These are phyloP conservation scores for Amyloporia xantha DNA, from an alignment of 768 basidiomycete genomes.

Conservation along the genomic window DNA sequence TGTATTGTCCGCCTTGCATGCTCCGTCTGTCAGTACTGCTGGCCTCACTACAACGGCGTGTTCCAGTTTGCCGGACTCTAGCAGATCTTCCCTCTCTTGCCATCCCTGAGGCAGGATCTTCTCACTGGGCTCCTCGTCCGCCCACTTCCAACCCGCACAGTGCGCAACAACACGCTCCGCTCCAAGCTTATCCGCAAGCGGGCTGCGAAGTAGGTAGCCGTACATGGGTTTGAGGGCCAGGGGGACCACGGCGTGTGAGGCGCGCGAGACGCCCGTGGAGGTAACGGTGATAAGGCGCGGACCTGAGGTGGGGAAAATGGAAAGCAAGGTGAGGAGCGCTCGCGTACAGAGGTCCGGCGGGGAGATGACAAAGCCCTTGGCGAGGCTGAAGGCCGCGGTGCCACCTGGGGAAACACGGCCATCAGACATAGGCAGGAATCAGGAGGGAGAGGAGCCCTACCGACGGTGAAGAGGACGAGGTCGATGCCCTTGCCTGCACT, in stretches of 20 bases:
- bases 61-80: slow-evolving; percentile 36
- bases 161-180: slow-evolving; percentile 45
- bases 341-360: slow-evolving; percentile 56
- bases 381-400: slow-evolving; percentile 35
- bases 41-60: slow-evolving; percentile 47
- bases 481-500: slow-evolving; percentile 32
- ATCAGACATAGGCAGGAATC: background rate
- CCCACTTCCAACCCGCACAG: slow-evolving; percentile 46
- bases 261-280: slow-evolving; percentile 43
- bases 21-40: slow-evolving; percentile 52
- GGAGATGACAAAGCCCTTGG: slow-evolving; percentile 41
- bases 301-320: slow-evolving; percentile 41
- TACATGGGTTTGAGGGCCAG: slow-evolving; percentile 44
- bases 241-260: slow-evolving; percentile 41
- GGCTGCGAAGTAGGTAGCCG: slow-evolving; percentile 32
- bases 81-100: slow-evolving; percentile 31
- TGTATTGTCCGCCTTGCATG: slow-evolving; percentile 30
- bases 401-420: slow-evolving; percentile 33
- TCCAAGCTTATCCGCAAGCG: slow-evolving; percentile 59
- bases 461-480: slow-evolving; percentile 55
- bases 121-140: slow-evolving; percentile 32
- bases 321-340: slow-evolving; percentile 47
- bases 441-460: slow-evolving; percentile 27
- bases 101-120: slow-evolving; percentile 43
- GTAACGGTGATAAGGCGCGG: slow-evolving; percentile 52